Percentiles rank a stretch among this genome's conserved stretches.
phyloP scores from a whole-genome alignment of 1,284 basidiomycete genomes.

The Thelephora terrestris region DNA sequence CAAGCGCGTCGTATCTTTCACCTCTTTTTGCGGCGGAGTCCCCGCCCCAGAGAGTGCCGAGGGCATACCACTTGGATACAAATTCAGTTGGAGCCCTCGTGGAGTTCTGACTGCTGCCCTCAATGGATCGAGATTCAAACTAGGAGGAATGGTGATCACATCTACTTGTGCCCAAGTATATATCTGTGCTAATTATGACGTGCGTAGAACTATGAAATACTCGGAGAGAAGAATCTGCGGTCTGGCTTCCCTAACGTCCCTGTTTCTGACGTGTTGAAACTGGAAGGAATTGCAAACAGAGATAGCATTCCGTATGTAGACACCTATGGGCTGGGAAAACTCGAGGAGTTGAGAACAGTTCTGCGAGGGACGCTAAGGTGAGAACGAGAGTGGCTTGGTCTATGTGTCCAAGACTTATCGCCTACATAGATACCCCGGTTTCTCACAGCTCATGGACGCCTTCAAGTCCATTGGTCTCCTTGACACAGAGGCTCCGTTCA shows the following conservation, averaged over 20 bases:
- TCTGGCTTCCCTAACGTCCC: constrained; percentile 57
- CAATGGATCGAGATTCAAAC: constrained; percentile 67
- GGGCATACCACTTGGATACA: constrained; percentile 74
- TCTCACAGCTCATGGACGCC: constrained; percentile 63
- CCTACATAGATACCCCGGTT: constrained; percentile 71
- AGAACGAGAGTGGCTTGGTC: constrained; percentile 4
- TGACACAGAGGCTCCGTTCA: constrained; percentile 30
- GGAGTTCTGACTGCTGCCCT: constrained; percentile 80
- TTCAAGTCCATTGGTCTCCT: constrained; percentile 74
- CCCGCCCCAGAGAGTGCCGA: constrained; percentile 64
- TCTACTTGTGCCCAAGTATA: not conserved
- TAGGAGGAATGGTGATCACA: constrained; percentile 42
- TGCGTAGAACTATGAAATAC: constrained; percentile 39
- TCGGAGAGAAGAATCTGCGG: constrained; percentile 45
- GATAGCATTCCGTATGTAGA: constrained; percentile 74
- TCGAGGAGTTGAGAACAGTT: constrained; percentile 50
- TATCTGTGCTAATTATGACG: constrained; percentile 2
- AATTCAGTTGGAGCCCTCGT: constrained; percentile 92
- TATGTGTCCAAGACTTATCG: not conserved
- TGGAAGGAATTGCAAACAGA: constrained; percentile 88
- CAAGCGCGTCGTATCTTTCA: constrained; percentile 68
- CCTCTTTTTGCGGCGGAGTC: constrained; percentile 90
- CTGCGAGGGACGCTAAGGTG: constrained; percentile 82
- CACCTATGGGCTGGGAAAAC: constrained; percentile 55
- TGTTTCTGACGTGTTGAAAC: constrained; percentile 53